phyloP scores from a whole-genome alignment of 2,329 filamentous ascomycete species.

The Aspergillus ochraceus region DNA sequence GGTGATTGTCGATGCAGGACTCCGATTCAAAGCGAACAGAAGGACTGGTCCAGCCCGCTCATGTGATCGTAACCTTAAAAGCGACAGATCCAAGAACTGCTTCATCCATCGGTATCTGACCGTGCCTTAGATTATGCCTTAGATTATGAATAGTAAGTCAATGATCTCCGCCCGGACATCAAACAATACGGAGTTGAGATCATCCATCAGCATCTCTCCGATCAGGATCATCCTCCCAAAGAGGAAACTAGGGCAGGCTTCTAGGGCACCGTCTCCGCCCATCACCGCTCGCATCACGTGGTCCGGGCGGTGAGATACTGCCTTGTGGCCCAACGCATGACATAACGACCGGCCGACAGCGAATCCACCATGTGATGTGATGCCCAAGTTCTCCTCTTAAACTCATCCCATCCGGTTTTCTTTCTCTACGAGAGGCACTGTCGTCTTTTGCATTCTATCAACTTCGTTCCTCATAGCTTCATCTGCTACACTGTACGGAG shows the following conservation, averaged over 20 bases:
- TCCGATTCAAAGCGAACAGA: neutral
- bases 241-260: neutral
- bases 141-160: too few relatives aligned
- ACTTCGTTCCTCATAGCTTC: neutral
- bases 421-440: too few relatives aligned
- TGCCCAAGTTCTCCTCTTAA: neutral
- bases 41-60: neutral
- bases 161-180: too few relatives aligned
- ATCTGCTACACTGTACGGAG: neutral
- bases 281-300: neutral
- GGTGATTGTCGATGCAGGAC: too few relatives aligned
- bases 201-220: too few relatives aligned
- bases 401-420: too few relatives aligned
- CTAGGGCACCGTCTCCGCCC: neutral
- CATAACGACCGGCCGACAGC: neutral
- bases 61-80: neutral
- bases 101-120: neutral
- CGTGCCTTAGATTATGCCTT: too few relatives aligned
- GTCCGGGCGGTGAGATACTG: neutral
- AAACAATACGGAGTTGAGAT: too few relatives aligned
- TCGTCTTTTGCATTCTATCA: neutral
- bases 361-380: neutral
- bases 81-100: neutral
- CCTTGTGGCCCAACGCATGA: neutral
- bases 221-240: neutral